Percentiles rank a stretch among this genome's conserved stretches.
phyloP scores from a whole-genome alignment of 305 asterid genomes.

The Solanum hybrid region DNA sequence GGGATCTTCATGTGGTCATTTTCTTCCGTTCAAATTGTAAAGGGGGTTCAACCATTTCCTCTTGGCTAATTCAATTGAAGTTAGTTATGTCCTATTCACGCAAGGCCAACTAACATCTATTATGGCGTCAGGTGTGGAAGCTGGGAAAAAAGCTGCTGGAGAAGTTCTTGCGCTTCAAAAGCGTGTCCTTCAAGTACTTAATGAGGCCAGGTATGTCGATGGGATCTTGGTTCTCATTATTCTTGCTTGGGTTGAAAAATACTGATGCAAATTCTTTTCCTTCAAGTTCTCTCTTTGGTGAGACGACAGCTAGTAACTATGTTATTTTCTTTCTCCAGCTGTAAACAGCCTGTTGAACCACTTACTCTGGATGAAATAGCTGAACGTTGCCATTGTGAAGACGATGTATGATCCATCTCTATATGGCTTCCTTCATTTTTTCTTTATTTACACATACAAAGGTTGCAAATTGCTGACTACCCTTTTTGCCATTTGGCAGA shows the following conservation, averaged over 20 bases:
- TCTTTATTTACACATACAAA: background rate
- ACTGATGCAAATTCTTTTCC: background rate
- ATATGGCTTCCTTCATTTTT: background rate
- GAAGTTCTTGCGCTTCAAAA: constrained; percentile 98
- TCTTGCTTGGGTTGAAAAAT: background rate
- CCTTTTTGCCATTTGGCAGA: constrained; percentile 40
- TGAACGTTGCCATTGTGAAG: constrained; percentile 70
- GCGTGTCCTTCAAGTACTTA: constrained; percentile 92
- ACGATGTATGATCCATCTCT: constrained; percentile 41
- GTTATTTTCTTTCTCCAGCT: constrained; percentile 36
- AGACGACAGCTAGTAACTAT: background rate
- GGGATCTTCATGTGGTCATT: background rate
- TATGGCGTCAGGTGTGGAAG: constrained; percentile 77
- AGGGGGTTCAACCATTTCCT: background rate
- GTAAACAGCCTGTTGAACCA: constrained; percentile 91
- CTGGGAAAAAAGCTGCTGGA: constrained; percentile 98
- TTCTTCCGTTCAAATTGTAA: background rate
- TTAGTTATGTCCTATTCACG: background rate
- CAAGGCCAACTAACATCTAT: background rate
- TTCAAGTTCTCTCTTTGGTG: background rate
- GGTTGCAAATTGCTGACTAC: background rate
- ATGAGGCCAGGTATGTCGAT: constrained; percentile 71
- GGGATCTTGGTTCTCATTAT: background rate
- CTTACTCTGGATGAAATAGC: constrained; percentile 83
- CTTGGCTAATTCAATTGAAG: background rate